phyloP scores from a whole-genome alignment of 2,329 filamentous ascomycete genomes.

The Colletotrichum caudatum region DNA sequence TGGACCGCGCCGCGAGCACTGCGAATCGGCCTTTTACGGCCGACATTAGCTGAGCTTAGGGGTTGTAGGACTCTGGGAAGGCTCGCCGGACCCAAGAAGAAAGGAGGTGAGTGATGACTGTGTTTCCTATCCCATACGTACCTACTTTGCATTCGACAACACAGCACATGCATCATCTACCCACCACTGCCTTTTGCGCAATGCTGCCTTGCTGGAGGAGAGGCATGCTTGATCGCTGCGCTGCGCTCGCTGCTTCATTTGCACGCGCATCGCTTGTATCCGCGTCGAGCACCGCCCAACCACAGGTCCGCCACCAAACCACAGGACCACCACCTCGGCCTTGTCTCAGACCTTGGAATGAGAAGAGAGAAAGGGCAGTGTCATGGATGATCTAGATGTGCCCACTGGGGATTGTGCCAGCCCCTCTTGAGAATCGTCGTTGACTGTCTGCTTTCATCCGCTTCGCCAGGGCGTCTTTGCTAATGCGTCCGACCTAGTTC shows the following conservation, averaged over 20 bases:
- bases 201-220: constrained; percentile 12
- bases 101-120: constrained; percentile 40
- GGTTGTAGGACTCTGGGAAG: constrained; percentile 45
- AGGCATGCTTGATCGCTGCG: constrained; percentile 15
- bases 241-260: background rate
- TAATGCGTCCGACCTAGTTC: constrained; percentile 25
- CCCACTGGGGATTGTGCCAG: constrained; percentile 17
- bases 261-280: constrained; percentile 26
- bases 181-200: constrained; percentile 11
- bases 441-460: constrained; percentile 19
- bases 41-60: constrained; percentile 46
- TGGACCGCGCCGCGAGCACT: constrained; percentile 39
- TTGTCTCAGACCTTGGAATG: constrained; percentile 42
- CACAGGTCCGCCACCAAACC: constrained; percentile 17
- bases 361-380: constrained; percentile 27
- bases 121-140: constrained; percentile 1
- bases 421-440: constrained; percentile 35
- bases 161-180: background rate
- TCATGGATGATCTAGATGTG: constrained; percentile 31
- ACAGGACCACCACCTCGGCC: constrained; percentile 38
- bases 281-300: constrained; percentile 11
- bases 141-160: background rate
- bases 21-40: constrained; percentile 46
- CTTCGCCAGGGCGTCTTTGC: constrained; percentile 28
- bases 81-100: constrained; percentile 40